phyloP scores from a whole-genome alignment of 164 flowering plant species.

The Akebia trifoliata region DNA sequence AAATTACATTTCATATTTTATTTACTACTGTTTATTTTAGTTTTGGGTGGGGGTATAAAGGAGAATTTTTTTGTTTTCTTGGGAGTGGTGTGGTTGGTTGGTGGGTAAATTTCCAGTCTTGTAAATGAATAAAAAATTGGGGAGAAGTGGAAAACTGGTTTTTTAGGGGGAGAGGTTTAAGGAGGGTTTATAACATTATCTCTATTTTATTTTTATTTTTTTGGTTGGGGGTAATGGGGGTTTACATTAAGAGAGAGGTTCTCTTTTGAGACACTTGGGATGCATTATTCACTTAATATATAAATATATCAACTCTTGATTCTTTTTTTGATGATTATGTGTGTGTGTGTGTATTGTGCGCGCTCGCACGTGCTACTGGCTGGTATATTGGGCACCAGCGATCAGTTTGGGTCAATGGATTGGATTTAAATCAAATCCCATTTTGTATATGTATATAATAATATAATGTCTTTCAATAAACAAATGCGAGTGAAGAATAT shows the following conservation, averaged over 20 bases:
- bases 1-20: slow-evolving; percentile 9
- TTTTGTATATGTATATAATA: too few relatives aligned
- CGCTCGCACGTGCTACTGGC: too few relatives aligned
- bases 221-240: slow-evolving; percentile 4
- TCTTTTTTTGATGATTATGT: too few relatives aligned
- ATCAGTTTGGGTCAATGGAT: too few relatives aligned
- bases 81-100: too few relatives aligned
- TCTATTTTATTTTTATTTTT: slow-evolving; percentile 4
- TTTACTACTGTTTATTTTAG: slow-evolving; percentile 11
- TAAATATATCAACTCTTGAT: slow-evolving; percentile 29
- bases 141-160: slow-evolving; percentile 16
- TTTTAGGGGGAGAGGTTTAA: slow-evolving; percentile 12
- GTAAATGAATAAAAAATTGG: slow-evolving; percentile 38
- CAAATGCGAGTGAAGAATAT: too few relatives aligned
- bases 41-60: slow-evolving; percentile 18
- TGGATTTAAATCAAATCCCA: too few relatives aligned
- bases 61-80: slow-evolving; percentile 6
- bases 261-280: slow-evolving; percentile 18
- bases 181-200: too few relatives aligned
- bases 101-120: too few relatives aligned
- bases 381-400: too few relatives aligned
- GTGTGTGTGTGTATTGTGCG: too few relatives aligned
- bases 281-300: slow-evolving; percentile 35
- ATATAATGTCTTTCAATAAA: too few relatives aligned
- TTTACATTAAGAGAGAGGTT: slow-evolving; percentile 25